A percentile compares a stretch with the other conserved stretches of the same genome.
These are phyloP conservation scores for Ogataea nakhonphanomensis DNA, from an alignment of 805 yeast species.

Conservation along the genomic window DNA sequence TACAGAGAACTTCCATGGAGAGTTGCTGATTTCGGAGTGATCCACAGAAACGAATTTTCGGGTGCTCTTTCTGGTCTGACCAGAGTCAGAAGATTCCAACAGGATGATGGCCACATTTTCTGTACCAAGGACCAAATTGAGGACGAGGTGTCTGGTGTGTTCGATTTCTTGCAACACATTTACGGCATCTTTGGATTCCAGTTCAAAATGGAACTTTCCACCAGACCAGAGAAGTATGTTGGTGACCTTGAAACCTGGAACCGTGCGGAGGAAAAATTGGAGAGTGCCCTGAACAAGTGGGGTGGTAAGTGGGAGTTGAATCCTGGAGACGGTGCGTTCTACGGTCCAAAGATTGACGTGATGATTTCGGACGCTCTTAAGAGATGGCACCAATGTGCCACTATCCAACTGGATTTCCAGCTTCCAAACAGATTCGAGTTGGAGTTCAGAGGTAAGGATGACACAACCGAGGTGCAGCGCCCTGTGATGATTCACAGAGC, in stretches of 20 bases:
- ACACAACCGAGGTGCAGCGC: constrained; percentile 58
- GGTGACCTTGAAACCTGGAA: constrained; percentile 96
- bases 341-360: constrained; percentile 95
- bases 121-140: constrained; percentile 91
- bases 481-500: constrained; percentile 99
- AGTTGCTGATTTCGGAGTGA: constrained; percentile 96
- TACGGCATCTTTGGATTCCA: constrained; percentile 94
- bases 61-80: constrained; percentile 95
- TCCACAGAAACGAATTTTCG: constrained; percentile 93
- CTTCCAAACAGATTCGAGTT: constrained; percentile 91
- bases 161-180: constrained; percentile 79
- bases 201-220: constrained; percentile 94
- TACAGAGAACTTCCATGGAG: constrained; percentile 98
- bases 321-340: constrained; percentile 97
- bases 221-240: constrained; percentile 94
- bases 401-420: constrained; percentile 98
- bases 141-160: constrained; percentile 74
- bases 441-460: constrained; percentile 74
- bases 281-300: constrained; percentile 76
- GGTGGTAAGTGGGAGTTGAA: constrained; percentile 92
- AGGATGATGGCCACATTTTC: constrained; percentile 98
- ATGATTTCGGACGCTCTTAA: constrained; percentile 90
- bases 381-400: constrained; percentile 99
- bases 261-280: constrained; percentile 81
- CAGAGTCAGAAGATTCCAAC: constrained; percentile 98